phyloP scores from a whole-genome alignment of 371 early-diverging fungal genomes.

The Actinomucor elegans region DNA sequence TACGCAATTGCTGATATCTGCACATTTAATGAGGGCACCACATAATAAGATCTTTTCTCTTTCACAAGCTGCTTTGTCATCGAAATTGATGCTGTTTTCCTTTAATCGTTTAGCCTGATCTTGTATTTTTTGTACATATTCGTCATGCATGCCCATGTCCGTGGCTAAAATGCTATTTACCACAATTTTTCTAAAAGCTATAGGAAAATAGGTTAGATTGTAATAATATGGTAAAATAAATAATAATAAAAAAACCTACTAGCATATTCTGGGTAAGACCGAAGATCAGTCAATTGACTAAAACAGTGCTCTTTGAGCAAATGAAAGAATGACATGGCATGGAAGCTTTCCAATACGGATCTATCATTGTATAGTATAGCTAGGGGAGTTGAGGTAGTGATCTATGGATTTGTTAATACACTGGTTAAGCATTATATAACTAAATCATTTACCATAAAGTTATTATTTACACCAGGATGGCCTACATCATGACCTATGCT shows the following conservation, averaged over 20 bases:
- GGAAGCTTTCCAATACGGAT: constrained; percentile 93
- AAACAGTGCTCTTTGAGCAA: constrained; percentile 69
- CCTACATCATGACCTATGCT: constrained; percentile 85
- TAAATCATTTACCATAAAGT: constrained; percentile 59
- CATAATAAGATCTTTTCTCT: constrained; percentile 52
- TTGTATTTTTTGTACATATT: constrained; percentile 69
- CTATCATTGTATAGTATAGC: constrained; percentile 93
- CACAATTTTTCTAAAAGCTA: constrained; percentile 69
- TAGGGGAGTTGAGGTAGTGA: constrained; percentile 74
- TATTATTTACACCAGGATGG: constrained; percentile 86
- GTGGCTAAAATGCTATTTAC: constrained; percentile 80
- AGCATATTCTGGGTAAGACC: constrained; percentile 25
- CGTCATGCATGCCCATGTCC: constrained; percentile 84
- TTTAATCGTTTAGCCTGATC: constrained; percentile 54
- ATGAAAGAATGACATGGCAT: constrained; percentile 84
- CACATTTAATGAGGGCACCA: constrained; percentile 81
- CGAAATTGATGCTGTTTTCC: constrained; percentile 21
- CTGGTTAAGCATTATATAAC: background rate
- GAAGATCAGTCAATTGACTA: constrained; percentile 47
- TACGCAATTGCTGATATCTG: constrained; percentile 82
- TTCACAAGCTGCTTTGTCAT: constrained; percentile 17
- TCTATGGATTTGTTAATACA: constrained; percentile 23
- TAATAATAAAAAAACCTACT: constrained; percentile 29
- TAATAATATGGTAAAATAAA: background rate
- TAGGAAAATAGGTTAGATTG: background rate